Evolutionary conservation across 83 land plant genomes (phyloP), one percentile per base, ranked within the genome.

Genomic region (Thuja plicata): DNA sequence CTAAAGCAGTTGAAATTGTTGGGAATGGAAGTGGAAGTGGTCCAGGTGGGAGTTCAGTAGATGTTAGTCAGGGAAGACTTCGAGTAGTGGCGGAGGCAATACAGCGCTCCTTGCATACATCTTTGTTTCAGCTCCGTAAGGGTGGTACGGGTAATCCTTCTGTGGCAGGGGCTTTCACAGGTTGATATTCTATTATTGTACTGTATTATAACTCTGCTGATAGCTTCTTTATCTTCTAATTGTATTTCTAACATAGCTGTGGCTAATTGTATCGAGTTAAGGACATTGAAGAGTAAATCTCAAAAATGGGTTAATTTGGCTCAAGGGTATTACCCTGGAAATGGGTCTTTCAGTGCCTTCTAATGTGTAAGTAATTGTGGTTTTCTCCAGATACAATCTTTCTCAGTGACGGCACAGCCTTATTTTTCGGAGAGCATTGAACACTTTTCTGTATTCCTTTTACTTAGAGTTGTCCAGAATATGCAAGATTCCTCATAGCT

Each of bases 41-140:
- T 43, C 45, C 88, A 30, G 94, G 87, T 60, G 87, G 71, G n/a
- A 86, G 73, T 57, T 27, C 87, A 19, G 87, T 37, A 43, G 95
- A 95, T 76, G 52, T 55, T 35, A 90, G 48, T 41, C 97, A 94
- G 87, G 99, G 97, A 30, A 91, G 98, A 89, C 89, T 97, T n/a
- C 91, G 92, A 87, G 50, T 92, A 16, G 97, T 97, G 45, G 98
- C 96, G 30, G 97, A 97, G 66, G 88, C 87, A 76, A 60, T 97
- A 46, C 98, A 96, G 87, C 89, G 88, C 84, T 87, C 98, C 41
- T 77, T 96, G 62, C 94, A 95, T 81, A 62, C 84, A 38, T 91
- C 89, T 77, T 90, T 97, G 50, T 94, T 92, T 88, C 97, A 94
- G 78, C 87, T 97, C 21, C 93, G 94, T 57, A 94, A 95, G 19